A percentile compares a stretch with the other conserved stretches of the same genome.
phyloP scores from a whole-genome alignment of 331 rosid species.

The Arachis monticola region DNA sequence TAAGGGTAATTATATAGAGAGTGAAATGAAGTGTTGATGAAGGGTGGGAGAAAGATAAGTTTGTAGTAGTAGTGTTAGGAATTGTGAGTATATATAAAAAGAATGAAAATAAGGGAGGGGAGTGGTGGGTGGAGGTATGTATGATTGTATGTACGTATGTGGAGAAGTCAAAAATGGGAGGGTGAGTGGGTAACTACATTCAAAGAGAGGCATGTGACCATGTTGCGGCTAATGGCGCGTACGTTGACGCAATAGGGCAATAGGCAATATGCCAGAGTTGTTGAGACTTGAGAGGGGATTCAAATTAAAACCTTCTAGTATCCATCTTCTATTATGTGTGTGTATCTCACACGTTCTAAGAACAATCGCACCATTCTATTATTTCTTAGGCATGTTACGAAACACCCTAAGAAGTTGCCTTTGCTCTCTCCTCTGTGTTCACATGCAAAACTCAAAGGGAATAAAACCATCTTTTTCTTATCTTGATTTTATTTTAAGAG shows the following conservation, averaged over 20 bases:
- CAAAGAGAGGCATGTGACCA: conserved; percentile 56
- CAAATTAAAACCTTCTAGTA: conserved; percentile 13
- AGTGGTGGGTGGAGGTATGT: too few relatives aligned
- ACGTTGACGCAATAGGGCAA: conserved; percentile 33
- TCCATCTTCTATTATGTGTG: not conserved
- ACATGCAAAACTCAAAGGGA: not conserved
- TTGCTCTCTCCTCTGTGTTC: not conserved
- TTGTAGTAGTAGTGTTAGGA: too few relatives aligned
- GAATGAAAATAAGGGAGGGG: not conserved
- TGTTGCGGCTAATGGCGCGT: conserved; percentile 35
- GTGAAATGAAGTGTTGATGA: not conserved
- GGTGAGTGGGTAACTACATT: conserved; percentile 22
- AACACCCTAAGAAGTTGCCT: not conserved
- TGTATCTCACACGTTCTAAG: not conserved
- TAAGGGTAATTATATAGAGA: too few relatives aligned
- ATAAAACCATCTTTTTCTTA: not conserved
- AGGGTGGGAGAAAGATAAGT: not conserved
- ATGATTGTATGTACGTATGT: too few relatives aligned
- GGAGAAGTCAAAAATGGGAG: conserved; percentile 50
- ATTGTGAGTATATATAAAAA: not conserved
- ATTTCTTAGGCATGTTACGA: not conserved
- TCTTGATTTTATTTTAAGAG: too few relatives aligned
- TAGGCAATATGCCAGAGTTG: conserved; percentile 36
- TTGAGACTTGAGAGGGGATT: conserved; percentile 6
- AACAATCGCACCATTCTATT: not conserved